A percentile compares a stretch with the other conserved stretches of the same genome.
These are phyloP conservation scores for Leccinum subrobustum DNA, from an alignment of 1,284 basidiomycete species.

Conservation along the genomic window DNA sequence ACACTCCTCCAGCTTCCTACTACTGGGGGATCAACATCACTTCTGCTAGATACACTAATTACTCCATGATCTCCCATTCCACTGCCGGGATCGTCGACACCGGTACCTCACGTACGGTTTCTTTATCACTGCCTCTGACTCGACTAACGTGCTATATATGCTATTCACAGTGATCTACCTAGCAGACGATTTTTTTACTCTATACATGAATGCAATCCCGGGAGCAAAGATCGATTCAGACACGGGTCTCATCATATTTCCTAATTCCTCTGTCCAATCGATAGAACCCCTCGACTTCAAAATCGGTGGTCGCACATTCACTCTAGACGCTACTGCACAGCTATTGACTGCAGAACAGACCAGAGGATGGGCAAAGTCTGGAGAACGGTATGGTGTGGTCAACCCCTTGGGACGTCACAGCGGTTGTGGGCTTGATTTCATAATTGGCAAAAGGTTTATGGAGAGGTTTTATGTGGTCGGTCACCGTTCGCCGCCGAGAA, in stretches of 20 bases:
- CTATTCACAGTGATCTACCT: not conserved
- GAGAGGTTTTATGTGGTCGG: not conserved
- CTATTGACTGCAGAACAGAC: not conserved
- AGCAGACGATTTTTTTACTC: not conserved
- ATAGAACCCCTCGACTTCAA: not conserved
- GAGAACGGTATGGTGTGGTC: not conserved
- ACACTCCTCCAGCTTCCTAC: conserved; percentile 13
- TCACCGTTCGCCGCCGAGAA: not conserved
- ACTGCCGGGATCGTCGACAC: conserved; percentile 22
- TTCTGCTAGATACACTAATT: conserved; percentile 7
- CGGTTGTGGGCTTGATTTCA: not conserved
- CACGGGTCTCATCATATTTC: not conserved
- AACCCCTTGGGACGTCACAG: not conserved
- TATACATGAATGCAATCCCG: not conserved
- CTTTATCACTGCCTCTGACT: not conserved
- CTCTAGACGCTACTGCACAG: not conserved
- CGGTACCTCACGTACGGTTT: conserved; percentile 22
- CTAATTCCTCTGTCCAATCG: not conserved
- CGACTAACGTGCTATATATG: no score
- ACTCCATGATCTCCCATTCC: conserved; percentile 14
- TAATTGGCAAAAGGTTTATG: not conserved
- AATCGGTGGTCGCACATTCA: not conserved
- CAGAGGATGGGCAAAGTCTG: not conserved
- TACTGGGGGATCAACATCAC: conserved; percentile 31
- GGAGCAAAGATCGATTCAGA: not conserved